phyloP scores from a whole-genome alignment of 2,329 filamentous ascomycete genomes.

The Alternaria gansuensis region DNA sequence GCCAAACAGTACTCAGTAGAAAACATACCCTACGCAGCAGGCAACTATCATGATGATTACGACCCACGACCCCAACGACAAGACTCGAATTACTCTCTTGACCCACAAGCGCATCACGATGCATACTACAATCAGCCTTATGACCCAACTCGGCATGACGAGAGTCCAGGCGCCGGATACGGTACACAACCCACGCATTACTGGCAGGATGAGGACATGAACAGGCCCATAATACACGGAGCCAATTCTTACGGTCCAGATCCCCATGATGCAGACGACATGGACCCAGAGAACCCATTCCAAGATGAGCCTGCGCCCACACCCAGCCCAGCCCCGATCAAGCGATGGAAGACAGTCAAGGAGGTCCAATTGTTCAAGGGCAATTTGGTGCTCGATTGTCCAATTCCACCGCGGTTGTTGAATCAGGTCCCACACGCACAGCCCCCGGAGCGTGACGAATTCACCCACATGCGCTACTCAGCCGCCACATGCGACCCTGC shows the following conservation, averaged over 20 bases:
- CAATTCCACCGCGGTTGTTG: slow-evolving; percentile 86
- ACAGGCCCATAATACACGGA: slow-evolving; percentile 77
- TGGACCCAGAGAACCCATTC: slow-evolving; percentile 48
- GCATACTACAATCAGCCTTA: slow-evolving; percentile 86
- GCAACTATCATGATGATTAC: slow-evolving; percentile 65
- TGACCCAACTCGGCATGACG: slow-evolving; percentile 71
- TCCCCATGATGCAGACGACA: slow-evolving; percentile 60
- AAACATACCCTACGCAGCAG: slow-evolving; percentile 72
- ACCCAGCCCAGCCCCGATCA: slow-evolving; percentile 70
- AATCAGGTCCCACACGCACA: slow-evolving; percentile 86
- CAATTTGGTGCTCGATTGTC: slow-evolving; percentile 96
- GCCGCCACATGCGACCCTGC: slow-evolving; percentile 93
- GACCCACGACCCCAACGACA: slow-evolving; percentile 59
- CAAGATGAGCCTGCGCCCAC: slow-evolving; percentile 58
- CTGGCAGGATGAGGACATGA: slow-evolving; percentile 74
- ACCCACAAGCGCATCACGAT: slow-evolving; percentile 87
- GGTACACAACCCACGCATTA: slow-evolving; percentile 61
- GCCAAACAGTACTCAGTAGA: slow-evolving; percentile 71
- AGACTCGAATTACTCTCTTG: slow-evolving; percentile 74
- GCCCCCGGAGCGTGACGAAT: slow-evolving; percentile 80
- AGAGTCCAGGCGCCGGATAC: slow-evolving; percentile 64
- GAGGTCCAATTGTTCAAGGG: slow-evolving; percentile 97
- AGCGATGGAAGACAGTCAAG: slow-evolving; percentile 98
- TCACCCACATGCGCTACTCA: slow-evolving; percentile 91
- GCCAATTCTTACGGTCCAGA: slow-evolving; percentile 70